Conservation (phyloP, 2,329 filamentous ascomycete genomes). For the Trichophyton rubrum region DNA sequence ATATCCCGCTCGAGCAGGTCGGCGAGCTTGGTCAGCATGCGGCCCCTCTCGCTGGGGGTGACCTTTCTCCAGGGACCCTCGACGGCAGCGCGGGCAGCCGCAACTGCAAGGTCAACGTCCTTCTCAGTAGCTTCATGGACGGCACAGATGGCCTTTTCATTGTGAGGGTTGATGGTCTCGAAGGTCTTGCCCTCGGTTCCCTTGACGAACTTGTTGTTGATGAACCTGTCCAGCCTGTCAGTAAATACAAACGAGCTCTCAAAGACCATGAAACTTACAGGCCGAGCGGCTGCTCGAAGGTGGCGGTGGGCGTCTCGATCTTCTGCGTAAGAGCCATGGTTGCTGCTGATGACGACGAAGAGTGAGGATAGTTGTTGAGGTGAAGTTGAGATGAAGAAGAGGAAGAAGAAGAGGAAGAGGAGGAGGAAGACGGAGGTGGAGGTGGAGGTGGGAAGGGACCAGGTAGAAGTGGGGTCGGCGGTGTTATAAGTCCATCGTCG, state of each 20-base stretch:
- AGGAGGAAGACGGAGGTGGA: not conserved
- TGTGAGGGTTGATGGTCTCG: slow-evolving; percentile 79
- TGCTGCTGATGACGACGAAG: not conserved
- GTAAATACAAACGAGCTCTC: not conserved
- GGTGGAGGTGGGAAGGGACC: not conserved
- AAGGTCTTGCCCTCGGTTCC: slow-evolving; percentile 78
- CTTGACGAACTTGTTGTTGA: slow-evolving; percentile 77
- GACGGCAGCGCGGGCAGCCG: slow-evolving; percentile 75
- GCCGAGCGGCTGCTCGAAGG: slow-evolving; percentile 32
- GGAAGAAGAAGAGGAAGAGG: slow-evolving; percentile 6
- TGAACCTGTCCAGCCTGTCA: slow-evolving; percentile 31
- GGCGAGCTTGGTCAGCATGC: slow-evolving; percentile 61
- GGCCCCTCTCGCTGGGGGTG: slow-evolving; percentile 59
- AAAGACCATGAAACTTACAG: slow-evolving; percentile 18
- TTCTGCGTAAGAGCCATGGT: slow-evolving; percentile 29
- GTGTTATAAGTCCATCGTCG: not conserved
- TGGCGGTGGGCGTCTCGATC: slow-evolving; percentile 29
- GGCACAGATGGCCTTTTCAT: slow-evolving; percentile 70
- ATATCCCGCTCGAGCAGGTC: slow-evolving; percentile 66
- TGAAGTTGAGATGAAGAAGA: not conserved
- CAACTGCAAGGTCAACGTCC: slow-evolving; percentile 60
- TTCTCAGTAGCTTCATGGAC: slow-evolving; percentile 81
- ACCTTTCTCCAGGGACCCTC: slow-evolving; percentile 57
- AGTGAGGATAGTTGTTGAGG: not conserved
- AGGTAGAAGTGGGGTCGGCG: not conserved